Conservation (phyloP, 208 protist species). For the Trypanosoma scelopori region DNA sequence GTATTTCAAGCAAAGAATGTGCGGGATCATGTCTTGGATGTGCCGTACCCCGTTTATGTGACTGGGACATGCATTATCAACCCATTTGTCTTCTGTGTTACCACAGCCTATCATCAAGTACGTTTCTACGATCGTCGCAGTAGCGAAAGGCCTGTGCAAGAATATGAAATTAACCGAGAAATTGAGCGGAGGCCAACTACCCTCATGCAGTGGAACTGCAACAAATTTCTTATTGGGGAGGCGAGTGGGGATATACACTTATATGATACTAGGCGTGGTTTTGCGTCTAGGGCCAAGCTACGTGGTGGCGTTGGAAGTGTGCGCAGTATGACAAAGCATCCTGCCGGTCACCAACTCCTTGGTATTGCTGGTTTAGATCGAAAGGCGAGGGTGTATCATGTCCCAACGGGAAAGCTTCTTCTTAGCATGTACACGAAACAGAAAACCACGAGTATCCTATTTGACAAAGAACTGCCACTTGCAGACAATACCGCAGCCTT, state of each 20-base stretch:
- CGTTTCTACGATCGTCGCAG: slow-evolving; percentile 81
- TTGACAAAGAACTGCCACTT: slow-evolving; percentile 64
- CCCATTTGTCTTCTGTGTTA: slow-evolving; percentile 72
- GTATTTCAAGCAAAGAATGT: slow-evolving; percentile 70
- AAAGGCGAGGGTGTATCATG: slow-evolving; percentile 80
- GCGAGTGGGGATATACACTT: slow-evolving; percentile 83
- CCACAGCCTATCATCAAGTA: slow-evolving; percentile 82
- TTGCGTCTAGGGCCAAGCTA: slow-evolving; percentile 77
- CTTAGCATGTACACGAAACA: slow-evolving; percentile 78
- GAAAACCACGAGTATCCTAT: slow-evolving; percentile 57
- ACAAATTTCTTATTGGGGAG: slow-evolving; percentile 86
- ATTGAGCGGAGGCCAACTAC: slow-evolving; percentile 76
- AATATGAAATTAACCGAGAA: slow-evolving; percentile 79
- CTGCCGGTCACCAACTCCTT: slow-evolving; percentile 76
- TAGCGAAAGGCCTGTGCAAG: slow-evolving; percentile 72
- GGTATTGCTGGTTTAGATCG: slow-evolving; percentile 72
- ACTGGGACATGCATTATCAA: slow-evolving; percentile 74
- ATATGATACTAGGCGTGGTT: slow-evolving; percentile 84
- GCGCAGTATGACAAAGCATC: slow-evolving; percentile 77
- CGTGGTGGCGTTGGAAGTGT: slow-evolving; percentile 85
- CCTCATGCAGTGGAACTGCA: slow-evolving; percentile 83
- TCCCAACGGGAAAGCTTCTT: slow-evolving; percentile 79
- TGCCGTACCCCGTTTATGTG: slow-evolving; percentile 71
- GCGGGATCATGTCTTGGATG: slow-evolving; percentile 75
- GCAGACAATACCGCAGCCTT: slow-evolving; percentile 60